These are phyloP conservation scores for Madurella fahalii DNA, from an alignment of 2,329 filamentous ascomycete genomes.

Conservation along the genomic window DNA sequence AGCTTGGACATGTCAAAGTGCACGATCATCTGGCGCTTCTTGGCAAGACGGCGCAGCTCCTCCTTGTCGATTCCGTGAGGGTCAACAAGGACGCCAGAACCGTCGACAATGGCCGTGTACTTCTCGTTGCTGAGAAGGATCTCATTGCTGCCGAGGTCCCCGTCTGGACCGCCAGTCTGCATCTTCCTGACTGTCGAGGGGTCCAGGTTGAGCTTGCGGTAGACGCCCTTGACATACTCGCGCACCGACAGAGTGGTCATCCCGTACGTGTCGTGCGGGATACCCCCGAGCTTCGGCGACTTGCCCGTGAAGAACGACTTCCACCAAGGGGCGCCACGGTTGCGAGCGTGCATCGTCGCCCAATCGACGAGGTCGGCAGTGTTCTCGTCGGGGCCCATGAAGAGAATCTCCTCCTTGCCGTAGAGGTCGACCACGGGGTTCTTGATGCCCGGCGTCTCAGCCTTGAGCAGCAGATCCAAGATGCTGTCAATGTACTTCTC, in stretches of 20 bases:
- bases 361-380: constrained; percentile 95
- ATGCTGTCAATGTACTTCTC: constrained; percentile 99
- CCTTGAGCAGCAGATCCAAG: constrained; percentile 85
- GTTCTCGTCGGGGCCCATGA: constrained; percentile 99
- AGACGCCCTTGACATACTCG: constrained; percentile 94
- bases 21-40: constrained; percentile 81
- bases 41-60: constrained; percentile 81
- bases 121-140: constrained; percentile 94
- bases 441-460: constrained; percentile 93
- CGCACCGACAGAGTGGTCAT: constrained; percentile 98
- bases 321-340: constrained; percentile 92
- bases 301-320: constrained; percentile 99
- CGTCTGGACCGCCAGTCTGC: constrained; percentile 95
- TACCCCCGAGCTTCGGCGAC: constrained; percentile 91
- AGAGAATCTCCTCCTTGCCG: constrained; percentile 92
- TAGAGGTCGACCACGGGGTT: constrained; percentile 96
- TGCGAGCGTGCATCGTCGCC: constrained; percentile 93
- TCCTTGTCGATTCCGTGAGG: constrained; percentile 81
- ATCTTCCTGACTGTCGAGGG: constrained; percentile 83
- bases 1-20: constrained; percentile 83
- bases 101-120: constrained; percentile 94
- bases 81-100: constrained; percentile 89
- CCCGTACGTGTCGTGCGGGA: constrained; percentile 91
- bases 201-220: constrained; percentile 90
- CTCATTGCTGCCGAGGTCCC: constrained; percentile 95